A percentile compares a stretch with the other conserved stretches of the same genome.
These are phyloP conservation scores for Neonectria punicea DNA, from an alignment of 2,329 filamentous ascomycete genomes.

Conservation along the genomic window DNA sequence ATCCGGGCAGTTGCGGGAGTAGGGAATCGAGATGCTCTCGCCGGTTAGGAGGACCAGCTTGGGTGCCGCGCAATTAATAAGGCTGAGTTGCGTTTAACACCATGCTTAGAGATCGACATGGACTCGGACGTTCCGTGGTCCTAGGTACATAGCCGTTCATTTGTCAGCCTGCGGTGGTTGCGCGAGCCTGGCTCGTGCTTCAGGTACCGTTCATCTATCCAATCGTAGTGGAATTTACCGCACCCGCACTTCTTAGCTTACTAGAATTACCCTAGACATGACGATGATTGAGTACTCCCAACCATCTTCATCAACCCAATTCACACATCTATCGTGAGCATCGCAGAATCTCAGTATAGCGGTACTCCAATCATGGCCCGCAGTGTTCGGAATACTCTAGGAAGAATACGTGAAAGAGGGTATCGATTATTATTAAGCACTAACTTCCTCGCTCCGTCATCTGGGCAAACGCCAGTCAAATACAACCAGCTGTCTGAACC, in stretches of 20 bases:
- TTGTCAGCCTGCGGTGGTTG: conserved; percentile 28
- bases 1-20: neutral
- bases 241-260: no score
- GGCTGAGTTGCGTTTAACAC: neutral
- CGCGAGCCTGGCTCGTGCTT: neutral
- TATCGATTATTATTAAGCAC: conserved; percentile 5
- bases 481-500: neutral
- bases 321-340: neutral
- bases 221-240: neutral
- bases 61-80: neutral
- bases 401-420: neutral
- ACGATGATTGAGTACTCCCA: neutral
- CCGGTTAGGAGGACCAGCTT: neutral
- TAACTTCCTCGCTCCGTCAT: neutral
- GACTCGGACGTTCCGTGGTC: neutral
- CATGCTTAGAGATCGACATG: conserved; percentile 30
- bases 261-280: neutral
- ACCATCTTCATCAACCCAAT: neutral
- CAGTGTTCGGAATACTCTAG: neutral
- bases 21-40: neutral
- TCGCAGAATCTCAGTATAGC: neutral
- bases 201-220: conserved; percentile 11
- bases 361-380: neutral
- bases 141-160: conserved; percentile 22
- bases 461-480: neutral